Conservation (phyloP, 768 basidiomycete genomes). For the Lanmaoa rubissima region DNA sequence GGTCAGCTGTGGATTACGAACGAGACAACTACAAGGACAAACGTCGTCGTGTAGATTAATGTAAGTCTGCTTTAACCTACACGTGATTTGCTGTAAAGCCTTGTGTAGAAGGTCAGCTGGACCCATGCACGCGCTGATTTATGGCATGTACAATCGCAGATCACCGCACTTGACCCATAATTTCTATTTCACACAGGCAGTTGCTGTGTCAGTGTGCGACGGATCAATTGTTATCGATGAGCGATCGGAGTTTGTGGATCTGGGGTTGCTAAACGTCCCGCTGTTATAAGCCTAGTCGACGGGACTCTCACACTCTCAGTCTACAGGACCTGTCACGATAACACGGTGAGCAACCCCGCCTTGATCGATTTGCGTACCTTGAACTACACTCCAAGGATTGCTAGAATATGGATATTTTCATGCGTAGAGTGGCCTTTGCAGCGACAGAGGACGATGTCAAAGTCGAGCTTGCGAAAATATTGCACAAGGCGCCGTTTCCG, state of each 20-base stretch:
- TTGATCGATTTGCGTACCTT: neutral
- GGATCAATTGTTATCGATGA: conserved; percentile 21
- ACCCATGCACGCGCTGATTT: neutral
- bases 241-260: neutral
- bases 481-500: conserved; percentile 36
- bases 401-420: conserved; percentile 35
- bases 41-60: conserved; percentile 55
- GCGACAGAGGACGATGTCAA: conserved; percentile 33
- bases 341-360: conserved; percentile 20
- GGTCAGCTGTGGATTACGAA: conserved; percentile 28
- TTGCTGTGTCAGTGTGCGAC: conserved; percentile 2
- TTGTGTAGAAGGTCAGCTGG: neutral
- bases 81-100: conserved; percentile 4
- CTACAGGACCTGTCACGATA: conserved; percentile 8
- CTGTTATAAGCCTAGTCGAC: conserved; percentile 17
- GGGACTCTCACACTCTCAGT: neutral
- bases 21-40: conserved; percentile 45
- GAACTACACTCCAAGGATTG: neutral
- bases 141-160: neutral
- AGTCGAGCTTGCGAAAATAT: conserved; percentile 30
- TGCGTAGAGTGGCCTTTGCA: conserved; percentile 30
- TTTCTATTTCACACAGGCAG: neutral
- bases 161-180: conserved; percentile 12
- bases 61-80: conserved; percentile 16
- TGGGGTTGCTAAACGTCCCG: neutral